phyloP scores from a whole-genome alignment of 345 rosid genomes.

The Murraya koenigii region DNA sequence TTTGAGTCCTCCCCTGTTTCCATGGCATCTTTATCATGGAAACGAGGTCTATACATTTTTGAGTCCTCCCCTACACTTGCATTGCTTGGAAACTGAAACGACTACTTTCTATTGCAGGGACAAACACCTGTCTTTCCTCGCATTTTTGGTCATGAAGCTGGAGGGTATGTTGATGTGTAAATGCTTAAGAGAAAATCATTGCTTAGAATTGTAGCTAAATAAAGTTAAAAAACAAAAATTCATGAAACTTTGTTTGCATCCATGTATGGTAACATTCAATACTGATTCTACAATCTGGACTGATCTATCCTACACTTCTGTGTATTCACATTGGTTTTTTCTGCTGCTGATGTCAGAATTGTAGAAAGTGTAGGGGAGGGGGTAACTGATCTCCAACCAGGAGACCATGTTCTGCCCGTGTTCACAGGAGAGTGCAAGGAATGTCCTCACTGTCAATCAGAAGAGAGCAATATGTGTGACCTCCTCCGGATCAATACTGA shows the following conservation, averaged over 20 bases:
- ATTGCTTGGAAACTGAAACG: slow-evolving; percentile 1
- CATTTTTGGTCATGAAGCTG: slow-evolving; percentile 82
- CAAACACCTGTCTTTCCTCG: slow-evolving; percentile 77
- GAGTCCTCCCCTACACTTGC: background rate
- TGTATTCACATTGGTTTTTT: background rate
- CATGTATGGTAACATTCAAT: background rate
- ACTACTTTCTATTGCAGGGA: slow-evolving; percentile 39
- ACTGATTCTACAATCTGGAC: background rate
- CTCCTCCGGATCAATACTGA: slow-evolving; percentile 80
- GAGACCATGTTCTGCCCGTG: slow-evolving; percentile 75
- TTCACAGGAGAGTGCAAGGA: slow-evolving; percentile 82
- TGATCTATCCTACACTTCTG: background rate
- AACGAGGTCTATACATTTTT: no score
- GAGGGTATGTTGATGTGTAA: slow-evolving; percentile 45
- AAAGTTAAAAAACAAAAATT: background rate
- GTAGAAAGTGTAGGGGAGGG: slow-evolving; percentile 86
- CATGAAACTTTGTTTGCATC: background rate
- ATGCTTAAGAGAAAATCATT: background rate
- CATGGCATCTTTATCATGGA: no score
- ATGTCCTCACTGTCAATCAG: slow-evolving; percentile 68
- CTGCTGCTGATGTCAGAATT: slow-evolving; percentile 35
- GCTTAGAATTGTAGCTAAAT: background rate
- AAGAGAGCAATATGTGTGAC: slow-evolving; percentile 85
- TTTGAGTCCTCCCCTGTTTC: background rate
- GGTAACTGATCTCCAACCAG: slow-evolving; percentile 67